Base-by-base conservation (phyloP, 495 filamentous ascomycete genomes). In the Glutinoglossum americanum region DNA sequence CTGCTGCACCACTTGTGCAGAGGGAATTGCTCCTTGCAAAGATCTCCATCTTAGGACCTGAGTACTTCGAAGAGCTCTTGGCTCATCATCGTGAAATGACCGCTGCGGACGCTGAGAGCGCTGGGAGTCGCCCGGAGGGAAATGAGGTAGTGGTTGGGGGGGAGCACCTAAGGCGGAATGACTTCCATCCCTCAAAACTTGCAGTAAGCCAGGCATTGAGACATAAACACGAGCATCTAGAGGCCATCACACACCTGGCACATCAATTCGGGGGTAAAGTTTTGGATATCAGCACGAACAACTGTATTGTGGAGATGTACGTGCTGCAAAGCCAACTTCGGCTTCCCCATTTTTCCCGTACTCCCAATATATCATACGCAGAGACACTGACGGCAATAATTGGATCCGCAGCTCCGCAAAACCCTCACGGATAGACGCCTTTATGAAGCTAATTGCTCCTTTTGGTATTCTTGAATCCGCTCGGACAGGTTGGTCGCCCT, bases 181-280 rank as follows among this genome's bases (percentile, higher is more conserved):
- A 89, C 65, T 97, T 84, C 72, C 92, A 98, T 70, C 92, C 92
- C 6, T 83, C 80, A 64, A 80, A 81, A 60, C 74, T 98, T 67
- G 81, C 85, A 56, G 77, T 78, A 49, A 89, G 84, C 66, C 83
- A 97, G 72, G 92, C 89, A 21, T 67, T 98, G 66, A 74, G 92
- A 65, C 86, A 93, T 66, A 98, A 98, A 75, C 88, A 96, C 69
- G 86, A 98, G 74, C 92, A 98, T 74, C 72, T 98, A 56, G 84
- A 85, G 73, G 86, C 81, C 32, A 92, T 98, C 65, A 97, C 89
- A 51, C 86, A 93, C 69, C 78, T 98, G 67, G 82, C 90, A 17
- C 92, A 96, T 73, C 92, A 98, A 66, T 98, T 98, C 69, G 89
- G 88, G 26, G 92, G 92, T 49, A 98, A 98, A 71, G 83, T 98